Evolutionary conservation across 257 asterid species (phyloP).

Genomic region (Buddleja alternifolia): DNA sequence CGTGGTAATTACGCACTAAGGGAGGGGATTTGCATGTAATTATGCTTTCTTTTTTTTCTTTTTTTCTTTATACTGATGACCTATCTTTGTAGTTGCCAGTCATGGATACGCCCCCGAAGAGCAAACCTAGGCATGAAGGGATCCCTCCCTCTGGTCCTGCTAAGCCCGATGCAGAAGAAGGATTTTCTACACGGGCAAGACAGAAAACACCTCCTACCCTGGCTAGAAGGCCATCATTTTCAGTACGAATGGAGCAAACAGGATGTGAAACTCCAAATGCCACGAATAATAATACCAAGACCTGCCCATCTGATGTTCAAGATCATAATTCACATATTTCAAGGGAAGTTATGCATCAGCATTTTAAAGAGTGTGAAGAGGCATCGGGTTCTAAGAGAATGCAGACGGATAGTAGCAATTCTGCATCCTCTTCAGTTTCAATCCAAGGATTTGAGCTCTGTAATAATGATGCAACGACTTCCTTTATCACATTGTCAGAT

Average conservation of each 20-base stretch:
- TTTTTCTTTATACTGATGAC: slow-evolving; percentile 26
- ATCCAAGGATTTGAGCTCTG: slow-evolving; percentile 75
- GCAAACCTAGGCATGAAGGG: slow-evolving; percentile 66
- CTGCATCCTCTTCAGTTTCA: slow-evolving; percentile 76
- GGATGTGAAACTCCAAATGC: slow-evolving; percentile 47
- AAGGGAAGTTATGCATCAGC: slow-evolving; percentile 40
- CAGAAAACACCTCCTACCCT: slow-evolving; percentile 68
- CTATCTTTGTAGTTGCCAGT: slow-evolving; percentile 54
- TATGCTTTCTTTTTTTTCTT: neutral
- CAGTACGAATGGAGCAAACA: slow-evolving; percentile 50
- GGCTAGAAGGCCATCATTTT: slow-evolving; percentile 53
- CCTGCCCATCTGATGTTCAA: slow-evolving; percentile 39
- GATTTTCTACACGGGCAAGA: slow-evolving; percentile 50
- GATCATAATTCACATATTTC: slow-evolving; percentile 36
- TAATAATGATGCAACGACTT: slow-evolving; percentile 63
- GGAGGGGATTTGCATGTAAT: neutral
- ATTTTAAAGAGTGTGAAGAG: slow-evolving; percentile 40
- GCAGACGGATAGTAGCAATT: slow-evolving; percentile 71
- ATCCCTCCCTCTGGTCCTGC: slow-evolving; percentile 53
- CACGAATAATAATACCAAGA: slow-evolving; percentile 34
- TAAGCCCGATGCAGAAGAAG: slow-evolving; percentile 60
- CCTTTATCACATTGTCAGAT: slow-evolving; percentile 41
- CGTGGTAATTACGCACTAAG: no score
- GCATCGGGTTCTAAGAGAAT: slow-evolving; percentile 48
- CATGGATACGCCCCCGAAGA: slow-evolving; percentile 68